phyloP scores from a whole-genome alignment of 805 yeast genomes.

The Yarrowia phangngaensis region DNA sequence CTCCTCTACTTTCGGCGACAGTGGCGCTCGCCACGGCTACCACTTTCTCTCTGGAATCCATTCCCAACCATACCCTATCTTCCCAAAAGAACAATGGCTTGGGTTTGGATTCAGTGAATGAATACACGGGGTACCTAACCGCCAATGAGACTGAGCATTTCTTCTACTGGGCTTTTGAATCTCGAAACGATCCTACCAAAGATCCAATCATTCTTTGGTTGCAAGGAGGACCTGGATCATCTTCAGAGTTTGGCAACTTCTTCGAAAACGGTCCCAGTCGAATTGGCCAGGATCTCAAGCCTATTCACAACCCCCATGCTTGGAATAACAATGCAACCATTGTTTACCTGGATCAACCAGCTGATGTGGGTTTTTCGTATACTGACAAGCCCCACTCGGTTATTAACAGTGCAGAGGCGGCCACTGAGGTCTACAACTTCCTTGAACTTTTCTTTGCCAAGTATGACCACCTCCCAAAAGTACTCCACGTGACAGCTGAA shows the following conservation, averaged over 20 bases:
- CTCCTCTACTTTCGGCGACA: conserved; percentile 1
- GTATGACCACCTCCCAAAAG: conserved; percentile 43
- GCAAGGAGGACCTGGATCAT: conserved; percentile 86
- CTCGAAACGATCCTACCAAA: conserved; percentile 70
- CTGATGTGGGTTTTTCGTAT: conserved; percentile 68
- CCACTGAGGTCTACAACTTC: conserved; percentile 70
- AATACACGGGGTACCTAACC: conserved; percentile 78
- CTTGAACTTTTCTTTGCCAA: conserved; percentile 68
- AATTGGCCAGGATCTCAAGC: conserved; percentile 51
- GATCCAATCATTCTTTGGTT: conserved; percentile 80
- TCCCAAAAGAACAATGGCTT: conserved; percentile 36
- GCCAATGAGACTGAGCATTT: conserved; percentile 74
- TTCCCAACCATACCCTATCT: conserved; percentile 1
- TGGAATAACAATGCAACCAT: conserved; percentile 81
- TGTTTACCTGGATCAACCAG: conserved; percentile 78
- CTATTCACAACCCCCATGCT: conserved; percentile 62
- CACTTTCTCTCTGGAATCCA: conserved; percentile 1
- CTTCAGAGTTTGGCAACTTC: conserved; percentile 71
- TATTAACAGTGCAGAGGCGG: conserved; percentile 65
- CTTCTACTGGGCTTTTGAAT: conserved; percentile 74
- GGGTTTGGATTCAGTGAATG: conserved; percentile 72
- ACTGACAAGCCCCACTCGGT: conserved; percentile 40
- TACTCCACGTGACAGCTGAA: conserved; percentile 79
- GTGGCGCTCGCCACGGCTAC: conserved; percentile 1
- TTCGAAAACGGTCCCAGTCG: conserved; percentile 76